Percentiles rank a stretch among this genome's conserved stretches.
These are phyloP conservation scores for Torulaspora maleeae DNA, from an alignment of 805 yeast genomes.

Conservation along the genomic window DNA sequence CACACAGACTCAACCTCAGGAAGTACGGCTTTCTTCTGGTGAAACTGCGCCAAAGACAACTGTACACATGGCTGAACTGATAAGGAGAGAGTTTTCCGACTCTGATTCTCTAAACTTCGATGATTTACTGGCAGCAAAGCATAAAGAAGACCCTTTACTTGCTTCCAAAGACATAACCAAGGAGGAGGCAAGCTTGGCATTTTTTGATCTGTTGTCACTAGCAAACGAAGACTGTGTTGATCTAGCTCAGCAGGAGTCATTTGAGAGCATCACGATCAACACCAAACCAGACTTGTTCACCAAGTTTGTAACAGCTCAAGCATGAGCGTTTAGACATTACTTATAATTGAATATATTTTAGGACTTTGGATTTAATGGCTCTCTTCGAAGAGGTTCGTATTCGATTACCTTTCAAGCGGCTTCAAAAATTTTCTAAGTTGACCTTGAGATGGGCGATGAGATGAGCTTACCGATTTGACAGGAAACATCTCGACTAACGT, in stretches of 20 bases:
- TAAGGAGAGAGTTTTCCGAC: conserved; percentile 21
- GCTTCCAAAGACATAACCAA: conserved; percentile 13
- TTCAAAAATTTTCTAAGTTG: conserved; percentile 9
- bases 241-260: conserved; percentile 55
- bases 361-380: not conserved
- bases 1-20: conserved; percentile 10
- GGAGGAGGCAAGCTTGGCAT: conserved; percentile 39
- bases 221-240: conserved; percentile 71
- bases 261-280: conserved; percentile 53
- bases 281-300: conserved; percentile 41
- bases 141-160: not conserved
- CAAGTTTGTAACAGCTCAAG: conserved; percentile 25
- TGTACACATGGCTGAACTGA: conserved; percentile 27
- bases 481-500: not conserved
- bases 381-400: conserved; percentile 2
- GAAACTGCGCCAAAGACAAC: conserved; percentile 29
- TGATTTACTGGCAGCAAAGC: conserved; percentile 10
- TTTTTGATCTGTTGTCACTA: conserved; percentile 76
- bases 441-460: conserved; percentile 1
- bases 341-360: not conserved
- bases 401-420: conserved; percentile 1
- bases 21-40: conserved; percentile 17
- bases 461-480: not conserved
- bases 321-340: not conserved
- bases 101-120: conserved; percentile 15